phyloP scores from a whole-genome alignment of 2,329 filamentous ascomycete species.

The Aspergillus transmontanensis region DNA sequence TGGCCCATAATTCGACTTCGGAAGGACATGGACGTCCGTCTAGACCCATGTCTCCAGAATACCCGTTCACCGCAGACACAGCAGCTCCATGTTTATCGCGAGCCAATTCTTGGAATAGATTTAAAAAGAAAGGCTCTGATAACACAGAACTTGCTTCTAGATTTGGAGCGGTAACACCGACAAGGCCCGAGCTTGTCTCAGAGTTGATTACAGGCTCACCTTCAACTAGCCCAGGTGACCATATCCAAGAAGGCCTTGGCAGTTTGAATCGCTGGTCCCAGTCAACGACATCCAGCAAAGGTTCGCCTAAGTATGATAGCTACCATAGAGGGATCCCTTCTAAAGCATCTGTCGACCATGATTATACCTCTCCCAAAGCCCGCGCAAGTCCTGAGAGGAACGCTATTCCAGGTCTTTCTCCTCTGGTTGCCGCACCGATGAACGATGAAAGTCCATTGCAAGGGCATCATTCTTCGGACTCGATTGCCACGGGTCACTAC shows the following conservation, averaged over 20 bases:
- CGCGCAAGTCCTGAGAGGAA: constrained; percentile 17
- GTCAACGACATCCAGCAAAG: constrained; percentile 55
- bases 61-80: background rate
- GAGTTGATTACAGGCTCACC: constrained; percentile 9
- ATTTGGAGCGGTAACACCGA: constrained; percentile 8
- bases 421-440: constrained; percentile 7
- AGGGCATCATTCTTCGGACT: constrained; percentile 9
- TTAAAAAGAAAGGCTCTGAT: background rate
- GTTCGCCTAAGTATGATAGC: constrained; percentile 25
- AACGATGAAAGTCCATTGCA: background rate
- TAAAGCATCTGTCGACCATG: constrained; percentile 26
- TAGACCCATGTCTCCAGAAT: constrained; percentile 1
- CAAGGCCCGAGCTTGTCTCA: constrained; percentile 7
- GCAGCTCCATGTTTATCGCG: constrained; percentile 1
- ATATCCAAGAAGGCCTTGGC: constrained; percentile 48
- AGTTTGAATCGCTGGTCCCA: constrained; percentile 63
- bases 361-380: constrained; percentile 19
- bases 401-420: constrained; percentile 5
- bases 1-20: constrained; percentile 4
- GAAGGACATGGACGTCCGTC: constrained; percentile 5
- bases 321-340: constrained; percentile 27
- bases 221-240: constrained; percentile 19
- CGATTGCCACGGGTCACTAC: constrained; percentile 1
- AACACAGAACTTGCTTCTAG: background rate
- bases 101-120: background rate